A percentile compares a stretch with the other conserved stretches of the same genome.
phyloP scores from a whole-genome alignment of 169 alveolate genomes.

The Plasmodium relictum region DNA sequence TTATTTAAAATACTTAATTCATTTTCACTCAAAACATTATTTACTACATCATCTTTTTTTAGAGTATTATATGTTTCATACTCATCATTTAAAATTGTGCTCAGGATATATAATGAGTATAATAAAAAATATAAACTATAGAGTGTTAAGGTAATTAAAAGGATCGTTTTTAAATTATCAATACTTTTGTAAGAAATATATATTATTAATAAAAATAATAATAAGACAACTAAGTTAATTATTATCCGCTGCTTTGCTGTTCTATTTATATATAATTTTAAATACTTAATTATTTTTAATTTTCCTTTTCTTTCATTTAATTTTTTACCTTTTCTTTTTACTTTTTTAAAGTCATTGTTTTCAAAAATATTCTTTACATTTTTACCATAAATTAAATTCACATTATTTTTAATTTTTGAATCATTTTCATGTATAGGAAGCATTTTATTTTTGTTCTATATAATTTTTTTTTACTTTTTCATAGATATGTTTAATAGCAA shows the following conservation, averaged over 20 bases:
- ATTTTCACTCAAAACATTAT: background rate
- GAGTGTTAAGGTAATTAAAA: conserved; percentile 30
- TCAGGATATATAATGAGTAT: conserved; percentile 36
- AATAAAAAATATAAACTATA: conserved; percentile 41
- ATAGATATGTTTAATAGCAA: too few relatives aligned
- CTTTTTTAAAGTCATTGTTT: background rate
- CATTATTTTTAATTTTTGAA: background rate
- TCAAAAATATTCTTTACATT: conserved; percentile 1
- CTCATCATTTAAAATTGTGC: conserved; percentile 52
- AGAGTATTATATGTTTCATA: conserved; percentile 11
- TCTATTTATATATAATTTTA: conserved; percentile 25
- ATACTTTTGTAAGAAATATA: conserved; percentile 14
- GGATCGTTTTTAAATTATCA: conserved; percentile 25
- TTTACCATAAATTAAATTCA: background rate
- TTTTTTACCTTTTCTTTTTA: background rate
- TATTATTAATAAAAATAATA: conserved; percentile 10
- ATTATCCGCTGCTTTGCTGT: conserved; percentile 18
- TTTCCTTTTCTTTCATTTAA: conserved; percentile 5
- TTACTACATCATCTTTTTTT: background rate
- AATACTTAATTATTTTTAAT: conserved; percentile 4
- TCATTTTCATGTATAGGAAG: conserved; percentile 22
- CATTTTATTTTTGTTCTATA: conserved; percentile 12
- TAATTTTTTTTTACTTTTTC: too few relatives aligned
- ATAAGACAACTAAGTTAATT: conserved; percentile 13
- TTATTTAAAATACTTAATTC: conserved; percentile 5